These are phyloP conservation scores for Fusarium sp. DNA, from an alignment of 2,329 filamentous ascomycete genomes.

Conservation along the genomic window DNA sequence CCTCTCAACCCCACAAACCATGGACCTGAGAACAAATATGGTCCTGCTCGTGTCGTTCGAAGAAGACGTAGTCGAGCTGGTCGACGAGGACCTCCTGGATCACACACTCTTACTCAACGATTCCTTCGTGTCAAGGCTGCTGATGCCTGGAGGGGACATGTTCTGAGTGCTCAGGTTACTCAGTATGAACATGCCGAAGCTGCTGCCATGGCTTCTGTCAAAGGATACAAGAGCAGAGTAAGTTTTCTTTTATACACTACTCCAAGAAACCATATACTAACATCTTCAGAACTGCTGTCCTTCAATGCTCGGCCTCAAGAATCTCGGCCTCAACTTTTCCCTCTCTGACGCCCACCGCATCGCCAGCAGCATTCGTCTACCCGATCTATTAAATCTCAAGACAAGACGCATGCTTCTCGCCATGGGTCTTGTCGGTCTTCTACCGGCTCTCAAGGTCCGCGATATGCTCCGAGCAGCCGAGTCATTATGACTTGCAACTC, in stretches of 20 bases:
- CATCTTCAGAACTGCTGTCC: slow-evolving; percentile 32
- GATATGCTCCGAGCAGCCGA: slow-evolving; percentile 32
- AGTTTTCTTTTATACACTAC: slow-evolving; percentile 8
- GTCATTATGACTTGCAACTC: slow-evolving; percentile 41
- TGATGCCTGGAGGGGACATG: slow-evolving; percentile 55
- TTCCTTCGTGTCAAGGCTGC: slow-evolving; percentile 58
- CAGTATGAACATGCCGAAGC: slow-evolving; percentile 39
- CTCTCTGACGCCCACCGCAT: slow-evolving; percentile 33
- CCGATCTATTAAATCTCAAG: slow-evolving; percentile 45
- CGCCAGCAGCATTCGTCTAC: slow-evolving; percentile 38
- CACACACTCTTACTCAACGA: slow-evolving; percentile 55
- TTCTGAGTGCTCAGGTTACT: slow-evolving; percentile 46
- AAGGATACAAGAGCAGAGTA: slow-evolving; percentile 29
- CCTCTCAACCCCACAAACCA: slow-evolving; percentile 46
- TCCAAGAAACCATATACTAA: slow-evolving; percentile 5
- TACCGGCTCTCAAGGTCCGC: slow-evolving; percentile 42
- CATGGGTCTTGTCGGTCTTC: slow-evolving; percentile 49
- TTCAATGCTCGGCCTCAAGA: slow-evolving; percentile 33
- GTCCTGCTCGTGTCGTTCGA: slow-evolving; percentile 34
- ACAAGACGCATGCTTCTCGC: slow-evolving; percentile 48
- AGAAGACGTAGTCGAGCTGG: slow-evolving; percentile 32
- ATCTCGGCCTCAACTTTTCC: slow-evolving; percentile 40
- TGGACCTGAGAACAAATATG: slow-evolving; percentile 26
- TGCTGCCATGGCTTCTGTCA: slow-evolving; percentile 8
- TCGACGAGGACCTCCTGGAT: slow-evolving; percentile 33